Percentiles rank a stretch among this genome's conserved stretches.
phyloP scores from a whole-genome alignment of 1,284 basidiomycete species.

The Volvariella surrecta region DNA sequence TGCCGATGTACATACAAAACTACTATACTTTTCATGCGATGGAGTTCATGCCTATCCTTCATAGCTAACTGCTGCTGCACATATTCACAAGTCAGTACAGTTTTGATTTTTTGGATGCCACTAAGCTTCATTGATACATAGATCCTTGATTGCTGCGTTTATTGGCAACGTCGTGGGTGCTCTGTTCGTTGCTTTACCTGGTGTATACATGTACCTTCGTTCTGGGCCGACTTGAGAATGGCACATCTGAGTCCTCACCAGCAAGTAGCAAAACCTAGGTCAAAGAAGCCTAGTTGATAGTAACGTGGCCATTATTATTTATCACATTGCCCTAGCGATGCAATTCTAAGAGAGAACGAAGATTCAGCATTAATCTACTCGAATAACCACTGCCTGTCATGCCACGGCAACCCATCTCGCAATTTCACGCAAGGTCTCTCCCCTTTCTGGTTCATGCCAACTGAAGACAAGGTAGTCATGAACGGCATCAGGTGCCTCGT shows the following conservation, averaged over 20 bases:
- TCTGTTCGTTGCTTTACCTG: constrained; percentile 53
- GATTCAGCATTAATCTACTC: not conserved
- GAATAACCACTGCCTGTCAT: constrained; percentile 2
- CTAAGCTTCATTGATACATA: constrained; percentile 15
- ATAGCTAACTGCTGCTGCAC: constrained; percentile 46
- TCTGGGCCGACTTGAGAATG: constrained; percentile 29
- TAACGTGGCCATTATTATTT: not conserved
- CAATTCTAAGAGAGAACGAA: not conserved
- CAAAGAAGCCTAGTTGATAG: not conserved
- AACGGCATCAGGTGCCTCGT: constrained; percentile 39
- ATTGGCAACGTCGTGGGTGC: constrained; percentile 67
- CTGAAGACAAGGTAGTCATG: constrained; percentile 44
- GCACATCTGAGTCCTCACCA: constrained; percentile 6
- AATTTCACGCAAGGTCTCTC: constrained; percentile 34
- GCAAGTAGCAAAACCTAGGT: not conserved
- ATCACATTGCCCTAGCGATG: not conserved
- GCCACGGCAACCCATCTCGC: constrained; percentile 33
- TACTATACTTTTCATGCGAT: not conserved
- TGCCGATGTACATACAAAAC: constrained; percentile 38
- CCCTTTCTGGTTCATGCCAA: constrained; percentile 50
- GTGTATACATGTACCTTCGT: constrained; percentile 50
- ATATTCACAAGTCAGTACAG: constrained; percentile 56
- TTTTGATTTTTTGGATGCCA: not conserved
- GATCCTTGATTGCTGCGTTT: constrained; percentile 60
- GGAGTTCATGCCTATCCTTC: constrained; percentile 8